Percentiles rank a stretch among this genome's conserved stretches.
phyloP scores from a whole-genome alignment of 257 asterid species.

The Solanum sejunctum region DNA sequence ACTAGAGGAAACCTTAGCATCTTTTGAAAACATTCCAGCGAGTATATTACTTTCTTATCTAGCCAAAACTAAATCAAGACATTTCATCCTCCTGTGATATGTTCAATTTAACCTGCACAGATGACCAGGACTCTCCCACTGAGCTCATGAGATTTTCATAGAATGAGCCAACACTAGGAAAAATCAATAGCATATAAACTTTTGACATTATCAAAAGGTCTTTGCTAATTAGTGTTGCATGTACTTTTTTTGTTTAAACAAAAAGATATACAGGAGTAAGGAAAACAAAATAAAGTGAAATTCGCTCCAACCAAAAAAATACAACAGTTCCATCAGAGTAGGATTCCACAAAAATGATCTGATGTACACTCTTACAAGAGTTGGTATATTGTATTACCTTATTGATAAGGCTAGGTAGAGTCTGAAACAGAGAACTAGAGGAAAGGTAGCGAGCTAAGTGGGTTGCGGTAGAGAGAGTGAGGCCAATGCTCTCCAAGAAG shows the following conservation, averaged over 20 bases:
- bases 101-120: neutral
- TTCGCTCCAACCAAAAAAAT: neutral
- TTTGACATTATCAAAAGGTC: neutral
- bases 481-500: slow-evolving; percentile 76
- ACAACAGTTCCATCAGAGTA: neutral
- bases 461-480: slow-evolving; percentile 63
- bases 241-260: neutral
- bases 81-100: neutral
- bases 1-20: neutral
- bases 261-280: neutral
- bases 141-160: neutral
- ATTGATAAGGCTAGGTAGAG: slow-evolving; percentile 48
- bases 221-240: neutral
- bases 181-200: neutral
- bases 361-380: neutral
- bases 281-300: neutral
- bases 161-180: neutral
- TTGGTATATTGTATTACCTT: slow-evolving; percentile 22
- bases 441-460: slow-evolving; percentile 61
- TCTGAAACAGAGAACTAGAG: slow-evolving; percentile 15
- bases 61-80: neutral
- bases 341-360: neutral
- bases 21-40: neutral
- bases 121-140: neutral
- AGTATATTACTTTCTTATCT: neutral